These are phyloP conservation scores for Ophiocordyceps unilateralis DNA, from an alignment of 2,329 filamentous ascomycete species.

Conservation along the genomic window DNA sequence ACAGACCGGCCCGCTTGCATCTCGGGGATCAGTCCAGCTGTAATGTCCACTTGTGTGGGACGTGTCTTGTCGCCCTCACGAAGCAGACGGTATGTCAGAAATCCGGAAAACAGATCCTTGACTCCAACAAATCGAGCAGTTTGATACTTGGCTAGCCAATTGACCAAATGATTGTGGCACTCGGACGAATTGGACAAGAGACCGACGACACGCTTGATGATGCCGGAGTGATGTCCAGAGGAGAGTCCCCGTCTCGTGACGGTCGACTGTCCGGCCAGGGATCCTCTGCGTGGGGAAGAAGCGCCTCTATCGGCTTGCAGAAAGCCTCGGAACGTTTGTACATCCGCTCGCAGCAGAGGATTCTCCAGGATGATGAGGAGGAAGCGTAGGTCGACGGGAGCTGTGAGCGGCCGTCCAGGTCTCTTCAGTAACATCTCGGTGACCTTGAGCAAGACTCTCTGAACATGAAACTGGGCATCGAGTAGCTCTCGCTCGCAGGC, in stretches of 20 bases:
- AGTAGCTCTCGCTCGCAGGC: slow-evolving; percentile 29
- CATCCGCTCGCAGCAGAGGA: slow-evolving; percentile 46
- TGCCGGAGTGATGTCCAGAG: slow-evolving; percentile 58
- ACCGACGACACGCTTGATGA: slow-evolving; percentile 72
- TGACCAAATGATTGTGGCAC: slow-evolving; percentile 60
- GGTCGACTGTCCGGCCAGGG: slow-evolving; percentile 5
- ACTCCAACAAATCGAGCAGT: slow-evolving; percentile 48
- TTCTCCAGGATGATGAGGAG: slow-evolving; percentile 65
- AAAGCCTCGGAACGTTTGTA: slow-evolving; percentile 22
- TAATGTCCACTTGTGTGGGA: slow-evolving; percentile 40
- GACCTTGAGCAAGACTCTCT: slow-evolving; percentile 56
- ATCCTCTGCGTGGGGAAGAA: slow-evolving; percentile 2
- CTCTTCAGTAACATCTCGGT: slow-evolving; percentile 67
- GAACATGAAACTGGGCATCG: slow-evolving; percentile 49
- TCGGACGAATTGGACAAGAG: slow-evolving; percentile 59
- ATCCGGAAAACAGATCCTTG: slow-evolving; percentile 64
- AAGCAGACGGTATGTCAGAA: slow-evolving; percentile 64
- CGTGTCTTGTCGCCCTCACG: slow-evolving; percentile 53
- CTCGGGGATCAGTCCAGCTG: slow-evolving; percentile 53
- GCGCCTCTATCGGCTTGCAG: slow-evolving; percentile 14
- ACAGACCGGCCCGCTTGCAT: slow-evolving; percentile 46
- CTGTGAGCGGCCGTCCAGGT: slow-evolving; percentile 50
- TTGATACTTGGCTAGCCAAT: slow-evolving; percentile 61
- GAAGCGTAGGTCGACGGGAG: slow-evolving; percentile 57
- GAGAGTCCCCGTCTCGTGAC: slow-evolving; percentile 22